Conservation (phyloP, 2,329 filamentous ascomycete species). For the Aureobasidium uvarum region DNA sequence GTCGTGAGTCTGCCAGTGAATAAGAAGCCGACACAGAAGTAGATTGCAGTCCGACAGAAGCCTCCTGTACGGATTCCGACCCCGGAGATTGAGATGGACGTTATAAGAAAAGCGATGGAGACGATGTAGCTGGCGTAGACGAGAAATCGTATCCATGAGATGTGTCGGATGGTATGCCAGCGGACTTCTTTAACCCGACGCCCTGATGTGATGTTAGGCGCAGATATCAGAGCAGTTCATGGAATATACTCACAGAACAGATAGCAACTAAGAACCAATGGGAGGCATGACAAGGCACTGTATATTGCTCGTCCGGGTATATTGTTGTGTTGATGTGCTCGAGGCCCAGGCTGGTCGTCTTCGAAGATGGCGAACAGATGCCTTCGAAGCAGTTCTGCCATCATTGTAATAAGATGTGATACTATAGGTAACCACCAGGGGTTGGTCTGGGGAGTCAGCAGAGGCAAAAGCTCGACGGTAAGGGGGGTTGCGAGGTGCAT, state of each 20-base stretch:
- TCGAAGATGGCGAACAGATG: slow-evolving; percentile 12
- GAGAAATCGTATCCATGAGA: slow-evolving; percentile 38
- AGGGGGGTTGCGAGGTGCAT: neutral
- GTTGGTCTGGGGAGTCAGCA: neutral
- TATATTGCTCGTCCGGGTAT: neutral
- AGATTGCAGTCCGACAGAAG: slow-evolving; percentile 39
- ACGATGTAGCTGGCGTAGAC: slow-evolving; percentile 40
- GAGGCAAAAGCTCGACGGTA: neutral
- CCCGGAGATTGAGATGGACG: slow-evolving; percentile 39
- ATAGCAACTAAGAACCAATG: slow-evolving; percentile 12
- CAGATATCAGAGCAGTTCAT: too few species aligned
- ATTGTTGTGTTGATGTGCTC: neutral
- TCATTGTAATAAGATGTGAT: neutral
- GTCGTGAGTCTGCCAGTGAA: slow-evolving; percentile 39
- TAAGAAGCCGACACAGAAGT: slow-evolving; percentile 43
- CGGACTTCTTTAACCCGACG: slow-evolving; percentile 25
- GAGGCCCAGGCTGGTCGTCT: neutral
- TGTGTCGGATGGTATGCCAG: slow-evolving; percentile 29
- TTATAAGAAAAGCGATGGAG: slow-evolving; percentile 39
- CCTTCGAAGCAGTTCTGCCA: neutral
- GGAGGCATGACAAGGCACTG: neutral
- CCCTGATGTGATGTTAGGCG: slow-evolving; percentile 2
- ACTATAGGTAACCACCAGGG: neutral
- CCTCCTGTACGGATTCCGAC: slow-evolving; percentile 33
- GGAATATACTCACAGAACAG: slow-evolving; percentile 15